phyloP scores from a whole-genome alignment of 2,329 filamentous ascomycete genomes.

The Oidium heveae region DNA sequence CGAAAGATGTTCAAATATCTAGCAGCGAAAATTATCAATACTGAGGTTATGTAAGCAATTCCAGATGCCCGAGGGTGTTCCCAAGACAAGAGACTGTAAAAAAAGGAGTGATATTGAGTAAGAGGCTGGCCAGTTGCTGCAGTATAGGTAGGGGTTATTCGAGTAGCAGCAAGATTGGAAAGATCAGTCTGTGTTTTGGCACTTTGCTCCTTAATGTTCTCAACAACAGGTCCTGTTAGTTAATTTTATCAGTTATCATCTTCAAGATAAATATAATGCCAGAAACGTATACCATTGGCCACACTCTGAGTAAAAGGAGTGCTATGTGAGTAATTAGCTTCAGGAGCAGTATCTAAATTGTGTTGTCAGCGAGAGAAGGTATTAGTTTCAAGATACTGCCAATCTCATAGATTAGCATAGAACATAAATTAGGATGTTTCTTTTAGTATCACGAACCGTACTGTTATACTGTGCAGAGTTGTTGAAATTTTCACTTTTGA shows the following conservation, averaged over 20 bases:
- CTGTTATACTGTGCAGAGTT: neutral
- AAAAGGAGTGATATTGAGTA: slow-evolving; percentile 48
- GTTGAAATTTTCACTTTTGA: neutral
- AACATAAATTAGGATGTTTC: neutral
- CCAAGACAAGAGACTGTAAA: slow-evolving; percentile 43
- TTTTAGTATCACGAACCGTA: neutral
- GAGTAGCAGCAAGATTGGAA: slow-evolving; percentile 29
- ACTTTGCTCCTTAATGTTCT: slow-evolving; percentile 30
- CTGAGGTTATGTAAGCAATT: slow-evolving; percentile 33
- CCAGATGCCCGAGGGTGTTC: slow-evolving; percentile 39
- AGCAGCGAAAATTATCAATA: slow-evolving; percentile 33
- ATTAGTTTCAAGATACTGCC: neutral
- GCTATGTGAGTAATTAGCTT: neutral
- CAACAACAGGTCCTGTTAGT: slow-evolving; percentile 28
- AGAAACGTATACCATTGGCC: neutral
- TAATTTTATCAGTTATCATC: neutral
- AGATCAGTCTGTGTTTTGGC: slow-evolving; percentile 30
- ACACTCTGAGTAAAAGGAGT: neutral
- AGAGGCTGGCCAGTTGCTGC: slow-evolving; percentile 35
- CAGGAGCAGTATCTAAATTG: neutral
- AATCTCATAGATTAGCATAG: neutral
- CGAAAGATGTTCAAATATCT: slow-evolving; percentile 41
- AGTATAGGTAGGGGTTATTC: slow-evolving; percentile 25
- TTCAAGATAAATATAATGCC: neutral
- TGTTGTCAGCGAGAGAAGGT: neutral